Evolutionary conservation across 176 grass and related monocot species (phyloP), one percentile per base, ranked within the genome.

Genomic region (Rhipidocladum racemiflorum): DNA sequence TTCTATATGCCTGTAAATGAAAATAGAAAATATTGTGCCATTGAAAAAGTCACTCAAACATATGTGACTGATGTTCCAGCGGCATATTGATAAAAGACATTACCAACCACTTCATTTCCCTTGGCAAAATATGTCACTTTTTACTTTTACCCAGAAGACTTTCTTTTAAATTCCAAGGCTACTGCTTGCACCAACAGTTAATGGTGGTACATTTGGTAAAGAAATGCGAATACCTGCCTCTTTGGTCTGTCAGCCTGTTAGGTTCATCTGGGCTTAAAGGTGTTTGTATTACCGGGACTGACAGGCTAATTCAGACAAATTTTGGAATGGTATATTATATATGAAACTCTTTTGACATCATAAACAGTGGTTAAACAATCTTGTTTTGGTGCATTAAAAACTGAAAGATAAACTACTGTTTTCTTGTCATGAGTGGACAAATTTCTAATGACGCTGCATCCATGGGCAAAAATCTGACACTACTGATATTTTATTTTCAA

Each of bases 191-290:
- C 9, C 9, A 20, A 69, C 64, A 42, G 23, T 61, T 88, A 65
- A 68, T 67, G 20, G 5, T 49, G 3, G 46, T n/a, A 4, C 77
- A 3, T 48, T 79, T 85, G 66, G 51, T 65, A 89, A 69, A 30
- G 42, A 89, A 80, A 80, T 80, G 64, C 49, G 35, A 75, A 43
- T 20, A 35, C 14, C 30, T 39, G 6, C 24, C 24, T 39, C 64
- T 81, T 77, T 77, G 45, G 21, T 23, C 48, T 72, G 34, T 65
- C 24, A 81, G 25, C 36, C 36, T 38, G 36, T 38, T 6, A 38
- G 36, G 29, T 80, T 80, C 61, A 39, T 89, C 32, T 27, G 69
- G 36, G 55, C 51, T 23, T 78, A 57, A 15, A 79, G 60, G 48
- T 53, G 76, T 14, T 53, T 70, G 13, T 62, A 28, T 80, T 29